These are phyloP conservation scores for Dryas integrifolia DNA, from an alignment of 331 rosid genomes.

Conservation along the genomic window DNA sequence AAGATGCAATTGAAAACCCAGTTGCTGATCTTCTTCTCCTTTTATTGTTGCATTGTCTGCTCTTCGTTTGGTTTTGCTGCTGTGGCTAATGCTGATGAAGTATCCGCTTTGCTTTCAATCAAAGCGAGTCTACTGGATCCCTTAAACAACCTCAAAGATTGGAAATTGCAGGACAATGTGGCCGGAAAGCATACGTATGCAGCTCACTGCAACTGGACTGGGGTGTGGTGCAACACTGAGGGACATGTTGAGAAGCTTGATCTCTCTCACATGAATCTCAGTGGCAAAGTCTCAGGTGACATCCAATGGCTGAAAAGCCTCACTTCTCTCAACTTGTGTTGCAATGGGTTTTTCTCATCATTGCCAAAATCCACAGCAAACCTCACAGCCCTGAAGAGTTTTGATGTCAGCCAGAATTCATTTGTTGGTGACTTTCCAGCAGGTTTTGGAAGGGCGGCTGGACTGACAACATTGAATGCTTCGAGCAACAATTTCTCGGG, in stretches of 20 bases:
- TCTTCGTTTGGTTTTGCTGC: constrained; percentile 27
- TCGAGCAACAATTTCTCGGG: constrained; percentile 84
- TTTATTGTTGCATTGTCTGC: constrained; percentile 42
- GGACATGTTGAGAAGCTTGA: constrained; percentile 64
- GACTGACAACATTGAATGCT: constrained; percentile 47
- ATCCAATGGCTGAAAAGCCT: constrained; percentile 51
- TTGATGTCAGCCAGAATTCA: constrained; percentile 84
- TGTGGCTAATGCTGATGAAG: constrained; percentile 50
- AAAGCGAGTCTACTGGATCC: constrained; percentile 70
- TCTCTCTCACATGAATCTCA: constrained; percentile 83
- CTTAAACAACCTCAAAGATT: constrained; percentile 45
- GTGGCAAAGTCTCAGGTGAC: constrained; percentile 59
- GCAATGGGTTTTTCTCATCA: constrained; percentile 71
- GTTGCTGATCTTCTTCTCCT: constrained; percentile 39
- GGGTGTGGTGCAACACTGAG: constrained; percentile 59
- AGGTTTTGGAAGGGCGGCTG: constrained; percentile 55
- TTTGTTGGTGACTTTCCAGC: constrained; percentile 65
- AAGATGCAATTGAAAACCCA: constrained; percentile 43
- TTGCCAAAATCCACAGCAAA: constrained; percentile 61
- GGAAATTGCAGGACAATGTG: constrained; percentile 46
- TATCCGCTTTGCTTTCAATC: constrained; percentile 58
- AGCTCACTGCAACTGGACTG: constrained; percentile 71
- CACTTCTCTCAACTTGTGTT: constrained; percentile 60
- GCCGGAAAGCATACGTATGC: constrained; percentile 6
- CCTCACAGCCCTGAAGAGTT: constrained; percentile 49